Base-by-base conservation (phyloP, 345 rosid genomes). In the Garcia nutans region DNA sequence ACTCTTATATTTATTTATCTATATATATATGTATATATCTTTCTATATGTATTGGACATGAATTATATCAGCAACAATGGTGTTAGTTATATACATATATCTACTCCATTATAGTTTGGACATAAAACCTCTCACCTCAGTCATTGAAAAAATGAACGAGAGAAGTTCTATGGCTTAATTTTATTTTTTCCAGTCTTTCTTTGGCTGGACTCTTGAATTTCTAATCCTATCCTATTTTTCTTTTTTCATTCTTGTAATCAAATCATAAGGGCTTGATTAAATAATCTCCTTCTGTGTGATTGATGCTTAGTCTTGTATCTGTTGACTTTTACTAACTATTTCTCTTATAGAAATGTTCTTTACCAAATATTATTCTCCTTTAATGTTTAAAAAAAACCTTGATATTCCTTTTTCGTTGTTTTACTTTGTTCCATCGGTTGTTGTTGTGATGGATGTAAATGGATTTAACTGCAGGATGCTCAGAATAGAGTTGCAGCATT, bases 401-500 rank as follows among this genome's bases (percentile, higher is more conserved):
- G 20, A 17, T 54, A 17, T 26, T 49, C 17, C 2, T 54, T 19
- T 52, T 52, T 11, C 19, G 12, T 22, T 10, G 6, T 67, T 44
- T 23, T 10, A 44, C 15, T 20, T 54, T 56, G 7, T 1, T 68
- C 26, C 22, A 24, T 68, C 50, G 42, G 49, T 13, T 68, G 59
- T 68, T 10, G 16, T 52, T 69, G 33, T 13, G 22, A 28, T 69
- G 23, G 45, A 24, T 50, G 57, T 64, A 15, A 24, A 61, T 70
- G 42, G 77, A 66, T 76, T 65, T 75, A 55, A 71, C 78, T 74
- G 70, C 91, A 94, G 97, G 98, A 91, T 84, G 97, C 93, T 76
- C 98, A 94, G 82, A 94, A 92, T 67, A 87, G 83, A 83, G 88
- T 87, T 68, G 97, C 98, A 10, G 88, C 97, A 76, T 89, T 86